phyloP scores from a whole-genome alignment of 768 basidiomycete genomes.

The Suillus sp. region DNA sequence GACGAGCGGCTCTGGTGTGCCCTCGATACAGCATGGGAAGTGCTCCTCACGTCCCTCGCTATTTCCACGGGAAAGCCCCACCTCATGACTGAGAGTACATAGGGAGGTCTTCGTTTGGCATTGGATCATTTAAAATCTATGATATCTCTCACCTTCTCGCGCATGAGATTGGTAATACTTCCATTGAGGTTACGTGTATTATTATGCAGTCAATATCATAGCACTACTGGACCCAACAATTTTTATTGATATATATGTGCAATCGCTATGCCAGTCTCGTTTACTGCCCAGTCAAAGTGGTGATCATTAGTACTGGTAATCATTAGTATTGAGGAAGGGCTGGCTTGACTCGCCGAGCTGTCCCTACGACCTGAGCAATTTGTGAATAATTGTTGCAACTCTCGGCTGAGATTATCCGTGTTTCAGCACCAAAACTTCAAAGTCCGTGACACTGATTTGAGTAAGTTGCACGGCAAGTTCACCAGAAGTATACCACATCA shows the following conservation, averaged over 20 bases:
- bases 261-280: not conserved
- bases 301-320: no score
- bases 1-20: conserved; percentile 49
- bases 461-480: no score
- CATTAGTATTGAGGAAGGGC: no score
- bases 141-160: conserved; percentile 13
- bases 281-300: not conserved
- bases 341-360: no score
- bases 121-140: conserved; percentile 16
- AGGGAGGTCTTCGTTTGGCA: conserved; percentile 1
- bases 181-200: conserved; percentile 25
- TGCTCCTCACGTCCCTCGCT: conserved; percentile 44
- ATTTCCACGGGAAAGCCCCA: conserved; percentile 27
- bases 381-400: no score
- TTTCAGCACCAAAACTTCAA: no score
- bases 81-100: conserved; percentile 12
- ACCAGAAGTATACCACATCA: no score
- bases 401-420: no score
- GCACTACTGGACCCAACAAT: conserved; percentile 5
- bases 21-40: conserved; percentile 53
- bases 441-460: no score
- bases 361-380: no score
- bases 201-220: conserved; percentile 18
- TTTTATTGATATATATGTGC: conserved; percentile 28
- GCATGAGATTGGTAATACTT: conserved; percentile 6